Evolutionary conservation across 805 yeast genomes (phyloP), one percentile per base, ranked within the genome.

Genomic region (Pichia cabralensis): DNA sequence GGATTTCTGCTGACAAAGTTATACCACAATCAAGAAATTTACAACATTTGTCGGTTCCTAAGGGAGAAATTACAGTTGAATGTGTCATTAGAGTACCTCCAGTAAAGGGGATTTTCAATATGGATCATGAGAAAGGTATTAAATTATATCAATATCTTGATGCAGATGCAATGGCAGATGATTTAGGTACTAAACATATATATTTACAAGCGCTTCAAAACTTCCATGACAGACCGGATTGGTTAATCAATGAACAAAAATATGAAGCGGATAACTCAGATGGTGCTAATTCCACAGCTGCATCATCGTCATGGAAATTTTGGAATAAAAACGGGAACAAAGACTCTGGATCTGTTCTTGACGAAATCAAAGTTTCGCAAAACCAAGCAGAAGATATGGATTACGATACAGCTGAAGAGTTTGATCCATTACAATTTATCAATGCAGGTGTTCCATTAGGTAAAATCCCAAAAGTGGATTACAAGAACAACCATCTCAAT

Each of bases 401-500:
- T 8, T 36, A 37, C 32, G 53, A 56, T 23, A 53, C 47, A 9
- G 49, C 53, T 26, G 58, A 41, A 20, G 77, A 71, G 40, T 71
- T 69, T 43, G 61, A 61, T 28, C 69, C 65, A 32, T 64, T 61
- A 38, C 83, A 83, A 55, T 76, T 81, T 49, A 60, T 75, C 36
- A 71, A 67, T 38, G 79, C 83, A 5, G 98, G 98, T 35, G 89
- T 89, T 6, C 98, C 98, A 9, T 55, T 92, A 9, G 98, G 95
- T 1, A 76, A 80, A 35, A 59, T 65, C 8, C 88, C 96, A n/a
- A 74, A 74, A 46, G 73, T 89, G 22, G 88, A 78, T 45, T 69
- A 84, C 52, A 76, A 80, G 41, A 92, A 92, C 55, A 85, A 86
- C 52, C 98, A 92, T 53, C 60, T 88, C 55, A 95, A 89, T 55